Evolutionary conservation across 352 stramenopile genomes (phyloP), one percentile per base, ranked within the genome.

Genomic region (Pythium folliculosum): DNA sequence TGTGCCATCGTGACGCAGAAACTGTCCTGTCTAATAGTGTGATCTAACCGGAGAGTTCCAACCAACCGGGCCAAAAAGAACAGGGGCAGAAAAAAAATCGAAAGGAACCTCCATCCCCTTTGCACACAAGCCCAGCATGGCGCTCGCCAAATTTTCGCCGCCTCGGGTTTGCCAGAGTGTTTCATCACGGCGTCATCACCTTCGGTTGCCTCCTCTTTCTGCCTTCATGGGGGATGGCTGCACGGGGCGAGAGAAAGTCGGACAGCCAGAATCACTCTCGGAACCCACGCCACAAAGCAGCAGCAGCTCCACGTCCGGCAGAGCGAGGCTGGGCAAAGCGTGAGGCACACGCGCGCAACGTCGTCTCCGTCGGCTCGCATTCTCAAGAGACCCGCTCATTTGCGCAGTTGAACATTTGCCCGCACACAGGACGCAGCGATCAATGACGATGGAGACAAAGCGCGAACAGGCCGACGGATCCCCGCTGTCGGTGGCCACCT

Each of bases 401-500:
- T 27, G 37, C 35, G 25, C 65, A 72, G 51, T 72, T 67, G 65
- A 66, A 57, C 32, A 57, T 72, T 66, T 72, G 65, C 65, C n/a
- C 43, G 23, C 25, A 14, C 17, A 17, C 55, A 27, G 30, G 35
- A 21, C 37, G 6, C 25, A 30, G 44, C 30, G 37, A 32, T 50
- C 25, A 14, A 40, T 66, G 58, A 63, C 65, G 2, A 72, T 72
- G 65, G 65, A 67, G 58, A 67, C 66, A 19, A 72, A 72, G 55
- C 65, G 57, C 23, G 65, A 72, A 57, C 53, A 72, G 14, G 57
- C 65, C 19, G 65, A 72, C 44, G 65, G 58, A 59, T 72, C 65
- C 12, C 65, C 65, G 22, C 51, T 72, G 7, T 72, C 65, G 25
- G 66, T 72, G 27, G 45, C 55, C 53, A 72, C 53, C 21, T 77